A percentile compares a stretch with the other conserved stretches of the same genome.
These are phyloP conservation scores for Arabidopsis arenosa DNA, from an alignment of 345 rosid species.

Conservation along the genomic window DNA sequence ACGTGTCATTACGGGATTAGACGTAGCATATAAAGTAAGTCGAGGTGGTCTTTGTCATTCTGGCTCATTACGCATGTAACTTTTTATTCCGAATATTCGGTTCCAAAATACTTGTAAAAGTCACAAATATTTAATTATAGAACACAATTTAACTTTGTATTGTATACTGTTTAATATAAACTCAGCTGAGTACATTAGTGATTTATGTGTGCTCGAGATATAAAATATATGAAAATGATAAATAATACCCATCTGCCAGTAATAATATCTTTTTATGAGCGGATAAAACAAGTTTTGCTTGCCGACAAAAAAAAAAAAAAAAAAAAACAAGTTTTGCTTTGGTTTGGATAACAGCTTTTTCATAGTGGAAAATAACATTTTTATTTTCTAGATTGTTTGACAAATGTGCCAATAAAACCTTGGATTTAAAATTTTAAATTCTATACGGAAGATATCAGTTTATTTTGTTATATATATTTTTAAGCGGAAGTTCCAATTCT, in stretches of 20 bases:
- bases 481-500: too few relatives aligned
- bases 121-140: neutral
- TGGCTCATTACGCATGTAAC: slow-evolving; percentile 2
- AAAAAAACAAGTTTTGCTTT: neutral
- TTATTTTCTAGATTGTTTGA: neutral
- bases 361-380: slow-evolving; percentile 4
- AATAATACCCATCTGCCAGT: neutral
- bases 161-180: neutral
- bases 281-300: neutral
- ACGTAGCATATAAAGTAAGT: neutral
- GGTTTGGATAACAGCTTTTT: slow-evolving; percentile 12
- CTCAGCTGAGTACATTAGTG: neutral
- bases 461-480: too few relatives aligned
- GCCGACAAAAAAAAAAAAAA: too few relatives aligned
- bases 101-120: neutral
- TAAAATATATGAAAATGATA: neutral
- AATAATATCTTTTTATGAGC: neutral
- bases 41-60: neutral
- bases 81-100: slow-evolving; percentile 30
- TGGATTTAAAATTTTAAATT: neutral
- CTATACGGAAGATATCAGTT: neutral
- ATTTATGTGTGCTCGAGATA: neutral
- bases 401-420: neutral
- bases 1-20: slow-evolving; percentile 24
- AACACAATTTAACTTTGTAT: neutral